phyloP scores from a whole-genome alignment of 345 rosid genomes.

The Eutrema yunnanense region DNA sequence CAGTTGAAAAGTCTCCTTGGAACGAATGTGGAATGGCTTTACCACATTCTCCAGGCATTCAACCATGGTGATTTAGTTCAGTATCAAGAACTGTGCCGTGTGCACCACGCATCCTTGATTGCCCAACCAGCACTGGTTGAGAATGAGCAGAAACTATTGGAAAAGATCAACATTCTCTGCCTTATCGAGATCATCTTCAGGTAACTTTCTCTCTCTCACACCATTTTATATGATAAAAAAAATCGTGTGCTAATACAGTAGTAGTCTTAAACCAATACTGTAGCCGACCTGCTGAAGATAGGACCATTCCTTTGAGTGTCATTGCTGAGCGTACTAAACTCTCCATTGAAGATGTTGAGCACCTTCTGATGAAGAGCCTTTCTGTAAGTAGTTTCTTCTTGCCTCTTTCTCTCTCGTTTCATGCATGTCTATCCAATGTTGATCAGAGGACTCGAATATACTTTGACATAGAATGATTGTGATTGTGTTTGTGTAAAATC shows the following conservation, averaged over 20 bases:
- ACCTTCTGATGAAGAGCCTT: slow-evolving; percentile 95
- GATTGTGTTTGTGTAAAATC: slow-evolving; percentile 1
- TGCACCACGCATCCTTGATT: slow-evolving; percentile 69
- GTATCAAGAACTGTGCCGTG: slow-evolving; percentile 81
- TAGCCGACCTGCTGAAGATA: slow-evolving; percentile 98
- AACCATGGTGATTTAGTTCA: slow-evolving; percentile 82
- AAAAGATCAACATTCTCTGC: slow-evolving; percentile 95
- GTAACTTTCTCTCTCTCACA: slow-evolving; percentile 29
- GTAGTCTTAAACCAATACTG: not conserved
- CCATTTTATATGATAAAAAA: not conserved
- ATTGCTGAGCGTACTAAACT: slow-evolving; percentile 94
- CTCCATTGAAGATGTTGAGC: slow-evolving; percentile 83
- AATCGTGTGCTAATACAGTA: not conserved
- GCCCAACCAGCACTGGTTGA: slow-evolving; percentile 96
- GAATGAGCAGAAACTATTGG: slow-evolving; percentile 82
- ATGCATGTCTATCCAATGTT: not conserved
- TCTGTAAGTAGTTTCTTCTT: slow-evolving; percentile 60
- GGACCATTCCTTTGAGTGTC: slow-evolving; percentile 76
- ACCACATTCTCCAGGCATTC: slow-evolving; percentile 90
- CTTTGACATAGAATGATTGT: not conserved
- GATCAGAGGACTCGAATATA: not conserved
- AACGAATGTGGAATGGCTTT: slow-evolving; percentile 91
- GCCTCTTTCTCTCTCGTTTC: not conserved
- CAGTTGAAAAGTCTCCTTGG: slow-evolving; percentile 93
- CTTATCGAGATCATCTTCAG: slow-evolving; percentile 98